Evolutionary conservation across 805 yeast genomes (phyloP), one percentile per base, ranked within the genome.

Genomic region (Pichia rugopelliculosa): DNA sequence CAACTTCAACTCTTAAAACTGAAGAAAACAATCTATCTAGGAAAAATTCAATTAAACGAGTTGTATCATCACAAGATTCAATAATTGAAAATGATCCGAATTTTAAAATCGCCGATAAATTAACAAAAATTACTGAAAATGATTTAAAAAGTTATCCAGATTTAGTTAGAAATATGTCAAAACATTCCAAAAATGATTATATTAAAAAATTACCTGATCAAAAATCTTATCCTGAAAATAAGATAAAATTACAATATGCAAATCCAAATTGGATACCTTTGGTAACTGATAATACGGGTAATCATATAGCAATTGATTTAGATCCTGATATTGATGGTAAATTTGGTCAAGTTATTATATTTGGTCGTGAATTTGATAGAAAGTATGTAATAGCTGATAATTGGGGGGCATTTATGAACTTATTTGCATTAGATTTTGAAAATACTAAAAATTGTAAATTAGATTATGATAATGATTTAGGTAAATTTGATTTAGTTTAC

Each of bases 331-430:
- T 79, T 7, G 66, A 71, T 24, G 95, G 96, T 38, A 71, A 64
- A 26, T 75, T 80, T 71, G 97, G 96, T 21, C 97, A 90, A 67
- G 87, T 89, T 21, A 90, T 90, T 45, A 59, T 87, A 41, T 90
- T 87, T 65, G 97, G 97, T 24, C 79, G 96, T 59, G 97, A 89
- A 47, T 88, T 82, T 61, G 97, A 89, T 67, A 78, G 84, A 30
- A 90, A 90, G 62, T 88, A 77, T 63, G 86, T 83, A 22, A 68
- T 90, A 36, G 89, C 96, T 15, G 78, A 79, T 40, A 85, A 80
- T 48, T 90, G 95, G 88, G 96, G 95, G 20, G 88, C 84, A 56
- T 90, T 90, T 62, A 64, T 90, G 41, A 68, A 85, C 41, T 70
- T 73, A 24, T 87, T 87, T 65, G 96, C 90, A 20, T 83, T 84